Percentiles rank a stretch among this genome's conserved stretches.
Evolutionary conservation across 2,329 filamentous ascomycete species (phyloP).

Genomic region (Cladosporium austrohemisphaericum): DNA sequence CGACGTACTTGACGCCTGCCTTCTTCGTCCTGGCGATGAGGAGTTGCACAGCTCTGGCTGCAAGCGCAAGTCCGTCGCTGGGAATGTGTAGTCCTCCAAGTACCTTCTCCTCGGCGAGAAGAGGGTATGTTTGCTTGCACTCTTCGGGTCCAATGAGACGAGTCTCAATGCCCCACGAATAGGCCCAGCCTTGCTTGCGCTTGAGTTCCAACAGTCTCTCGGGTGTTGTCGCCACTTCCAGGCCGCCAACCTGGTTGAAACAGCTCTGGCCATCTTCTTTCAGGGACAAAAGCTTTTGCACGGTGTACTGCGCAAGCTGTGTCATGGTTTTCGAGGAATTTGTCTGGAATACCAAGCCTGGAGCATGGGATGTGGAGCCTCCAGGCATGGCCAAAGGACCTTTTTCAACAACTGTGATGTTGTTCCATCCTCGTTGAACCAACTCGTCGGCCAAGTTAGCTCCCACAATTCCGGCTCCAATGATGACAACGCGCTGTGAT

Average conservation of each 20-base stretch:
- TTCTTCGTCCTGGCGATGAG: constrained; percentile 56
- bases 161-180: constrained; percentile 59
- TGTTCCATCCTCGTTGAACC: constrained; percentile 57
- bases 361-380: constrained; percentile 63
- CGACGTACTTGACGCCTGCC: constrained; percentile 58
- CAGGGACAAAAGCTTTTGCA: constrained; percentile 56
- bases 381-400: constrained; percentile 60
- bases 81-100: constrained; percentile 60
- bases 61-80: constrained; percentile 58
- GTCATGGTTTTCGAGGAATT: constrained; percentile 57
- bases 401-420: constrained; percentile 64
- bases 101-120: constrained; percentile 51
- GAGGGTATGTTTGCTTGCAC: constrained; percentile 53
- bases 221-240: constrained; percentile 60
- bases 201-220: constrained; percentile 59
- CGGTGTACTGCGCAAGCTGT: constrained; percentile 57
- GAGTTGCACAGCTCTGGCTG: constrained; percentile 58
- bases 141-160: constrained; percentile 50
- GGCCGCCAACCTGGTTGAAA: constrained; percentile 61
- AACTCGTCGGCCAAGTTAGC: constrained; percentile 63
- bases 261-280: constrained; percentile 49
- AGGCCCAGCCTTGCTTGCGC: constrained; percentile 58
- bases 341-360: constrained; percentile 62
- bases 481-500: constrained; percentile 48
- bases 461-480: constrained; percentile 63